phyloP scores from a whole-genome alignment of 2,329 filamentous ascomycete genomes.

The Trichoderma semiorbis region DNA sequence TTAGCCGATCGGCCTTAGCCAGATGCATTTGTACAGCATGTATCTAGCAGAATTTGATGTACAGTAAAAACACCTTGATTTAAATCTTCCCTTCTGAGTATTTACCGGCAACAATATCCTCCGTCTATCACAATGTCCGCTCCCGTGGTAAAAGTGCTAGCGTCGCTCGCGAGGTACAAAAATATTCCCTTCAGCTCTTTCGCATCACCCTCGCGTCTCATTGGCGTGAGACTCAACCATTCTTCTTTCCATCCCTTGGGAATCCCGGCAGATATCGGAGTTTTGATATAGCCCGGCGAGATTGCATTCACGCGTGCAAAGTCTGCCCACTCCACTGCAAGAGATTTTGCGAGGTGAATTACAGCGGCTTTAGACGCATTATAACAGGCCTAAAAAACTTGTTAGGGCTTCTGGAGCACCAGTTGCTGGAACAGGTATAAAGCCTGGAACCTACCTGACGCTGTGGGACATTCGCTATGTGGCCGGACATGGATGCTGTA shows the following conservation, averaged over 20 bases:
- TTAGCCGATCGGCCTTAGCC: neutral
- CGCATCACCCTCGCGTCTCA: conserved; percentile 30
- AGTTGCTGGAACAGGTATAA: neutral
- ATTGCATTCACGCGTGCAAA: conserved; percentile 41
- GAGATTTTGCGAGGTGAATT: conserved; percentile 39
- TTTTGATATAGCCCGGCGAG: conserved; percentile 38
- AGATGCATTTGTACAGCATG: neutral
- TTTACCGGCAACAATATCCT: conserved; percentile 17
- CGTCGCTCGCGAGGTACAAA: conserved; percentile 26
- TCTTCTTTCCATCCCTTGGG: conserved; percentile 34
- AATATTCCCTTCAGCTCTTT: conserved; percentile 32
- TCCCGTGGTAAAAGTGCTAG: conserved; percentile 6
- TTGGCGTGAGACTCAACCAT: conserved; percentile 32
- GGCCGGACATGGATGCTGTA: neutral
- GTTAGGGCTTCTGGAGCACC: neutral
- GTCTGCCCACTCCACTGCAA: conserved; percentile 44
- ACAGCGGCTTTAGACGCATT: conserved; percentile 41
- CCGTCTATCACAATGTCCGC: conserved; percentile 18
- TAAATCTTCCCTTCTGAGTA: conserved; percentile 21
- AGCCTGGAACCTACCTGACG: neutral
- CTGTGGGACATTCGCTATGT: neutral
- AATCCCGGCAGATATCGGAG: conserved; percentile 32
- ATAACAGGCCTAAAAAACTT: conserved; percentile 31
- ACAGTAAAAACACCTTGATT: neutral
- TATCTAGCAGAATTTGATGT: neutral